phyloP scores from a whole-genome alignment of 495 filamentous ascomycete genomes.

The Trichoderma reesei region DNA sequence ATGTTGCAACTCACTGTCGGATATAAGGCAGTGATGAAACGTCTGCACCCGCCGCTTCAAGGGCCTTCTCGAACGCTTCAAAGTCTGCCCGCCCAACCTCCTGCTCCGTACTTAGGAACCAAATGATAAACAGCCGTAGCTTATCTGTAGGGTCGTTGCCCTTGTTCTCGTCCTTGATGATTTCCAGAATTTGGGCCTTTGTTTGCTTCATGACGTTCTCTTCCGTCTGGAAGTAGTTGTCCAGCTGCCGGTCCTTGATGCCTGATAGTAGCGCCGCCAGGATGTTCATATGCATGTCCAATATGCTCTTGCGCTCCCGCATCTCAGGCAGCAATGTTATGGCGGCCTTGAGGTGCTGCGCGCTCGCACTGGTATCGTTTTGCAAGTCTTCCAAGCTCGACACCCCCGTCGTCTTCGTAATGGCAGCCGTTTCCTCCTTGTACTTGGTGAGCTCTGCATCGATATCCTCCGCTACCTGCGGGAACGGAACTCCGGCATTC shows the following conservation, averaged over 20 bases:
- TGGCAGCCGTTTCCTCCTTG: conserved; percentile 88
- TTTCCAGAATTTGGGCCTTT: conserved; percentile 79
- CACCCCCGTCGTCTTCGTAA: conserved; percentile 90
- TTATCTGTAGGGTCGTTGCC: conserved; percentile 81
- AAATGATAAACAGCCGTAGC: conserved; percentile 88
- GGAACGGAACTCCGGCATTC: conserved; percentile 89
- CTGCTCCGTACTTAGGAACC: conserved; percentile 92
- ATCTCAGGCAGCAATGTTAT: conserved; percentile 89
- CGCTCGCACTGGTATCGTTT: conserved; percentile 76
- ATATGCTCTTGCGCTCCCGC: conserved; percentile 76
- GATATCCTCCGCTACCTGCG: conserved; percentile 93
- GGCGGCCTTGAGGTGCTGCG: conserved; percentile 89
- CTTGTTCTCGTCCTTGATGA: conserved; percentile 72
- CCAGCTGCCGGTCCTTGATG: conserved; percentile 88
- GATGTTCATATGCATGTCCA: conserved; percentile 99
- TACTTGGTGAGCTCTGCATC: conserved; percentile 86
- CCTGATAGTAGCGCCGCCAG: conserved; percentile 76
- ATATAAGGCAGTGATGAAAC: conserved; percentile 74
- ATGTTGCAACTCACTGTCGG: conserved; percentile 47
- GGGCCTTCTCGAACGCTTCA: conserved; percentile 77
- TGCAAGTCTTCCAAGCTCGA: conserved; percentile 90
- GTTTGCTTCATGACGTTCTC: conserved; percentile 89
- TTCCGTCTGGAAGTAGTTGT: conserved; percentile 94
- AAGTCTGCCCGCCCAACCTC: conserved; percentile 75
- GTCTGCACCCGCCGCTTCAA: conserved; percentile 63